Percentiles rank a stretch among this genome's conserved stretches.
Evolutionary conservation across 2,329 filamentous ascomycete species (phyloP).

Genomic region (Colletotrichum phormii): DNA sequence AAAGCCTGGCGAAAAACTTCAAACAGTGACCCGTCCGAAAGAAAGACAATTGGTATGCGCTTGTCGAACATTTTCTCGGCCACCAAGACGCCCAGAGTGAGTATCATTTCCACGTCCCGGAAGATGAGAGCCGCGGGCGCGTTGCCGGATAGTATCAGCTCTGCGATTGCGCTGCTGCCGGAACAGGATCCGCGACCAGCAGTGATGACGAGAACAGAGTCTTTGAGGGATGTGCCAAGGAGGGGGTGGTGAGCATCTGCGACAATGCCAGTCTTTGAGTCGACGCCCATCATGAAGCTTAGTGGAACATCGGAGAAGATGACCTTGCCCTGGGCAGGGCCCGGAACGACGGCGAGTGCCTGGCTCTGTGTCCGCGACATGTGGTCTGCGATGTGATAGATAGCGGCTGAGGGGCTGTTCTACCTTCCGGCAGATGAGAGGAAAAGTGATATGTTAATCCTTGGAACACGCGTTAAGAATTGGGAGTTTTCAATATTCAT

Average conservation of each 20-base stretch:
- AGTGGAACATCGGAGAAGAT: conserved; percentile 37
- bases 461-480: background rate
- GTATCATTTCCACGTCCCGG: conserved; percentile 53
- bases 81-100: conserved; percentile 58
- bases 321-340: background rate
- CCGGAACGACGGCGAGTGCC: background rate
- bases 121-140: conserved; percentile 56
- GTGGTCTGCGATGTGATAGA: rapidly evolving
- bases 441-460: background rate
- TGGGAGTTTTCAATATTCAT: background rate
- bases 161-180: conserved; percentile 57
- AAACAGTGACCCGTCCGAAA: conserved; percentile 33
- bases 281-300: conserved; percentile 60
- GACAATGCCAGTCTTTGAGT: conserved; percentile 52
- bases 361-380: background rate
- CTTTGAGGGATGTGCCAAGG: conserved; percentile 45
- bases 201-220: conserved; percentile 55
- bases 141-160: conserved; percentile 53
- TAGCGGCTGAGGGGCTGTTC: too few species aligned
- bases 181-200: conserved; percentile 59
- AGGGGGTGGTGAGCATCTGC: conserved; percentile 58
- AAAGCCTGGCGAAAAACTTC: background rate
- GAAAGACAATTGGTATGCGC: conserved; percentile 52
- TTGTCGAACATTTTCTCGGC: conserved; percentile 52
- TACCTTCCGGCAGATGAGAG: background rate